Conservation (phyloP, 306 rosid species). For the Canavalia gladiata region DNA sequence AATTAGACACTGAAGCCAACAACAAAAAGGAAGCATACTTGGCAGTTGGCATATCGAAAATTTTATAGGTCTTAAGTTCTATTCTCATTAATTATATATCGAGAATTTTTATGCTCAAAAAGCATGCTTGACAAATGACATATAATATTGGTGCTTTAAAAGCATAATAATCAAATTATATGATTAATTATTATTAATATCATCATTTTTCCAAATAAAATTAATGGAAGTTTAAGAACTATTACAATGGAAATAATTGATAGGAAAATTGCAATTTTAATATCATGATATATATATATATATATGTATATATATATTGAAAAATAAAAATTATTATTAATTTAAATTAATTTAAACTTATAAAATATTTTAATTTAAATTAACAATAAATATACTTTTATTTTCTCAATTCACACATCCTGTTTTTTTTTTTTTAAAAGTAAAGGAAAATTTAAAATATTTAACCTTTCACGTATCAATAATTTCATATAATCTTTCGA, state of each 20-base stretch:
- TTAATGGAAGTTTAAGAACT: not conserved
- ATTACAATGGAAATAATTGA: not conserved
- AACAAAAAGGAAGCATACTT: not conserved
- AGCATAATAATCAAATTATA: not conserved
- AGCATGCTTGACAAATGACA: not conserved
- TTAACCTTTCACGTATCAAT: too few species aligned
- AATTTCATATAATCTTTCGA: too few species aligned
- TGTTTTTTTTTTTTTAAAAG: too few species aligned
- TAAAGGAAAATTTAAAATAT: too few species aligned
- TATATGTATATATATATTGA: too few species aligned
- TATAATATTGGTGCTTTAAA: not conserved
- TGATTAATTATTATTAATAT: not conserved
- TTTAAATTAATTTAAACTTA: not conserved
- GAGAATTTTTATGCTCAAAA: not conserved
- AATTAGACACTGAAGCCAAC: slow-evolving; percentile 22
- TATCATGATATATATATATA: not conserved
- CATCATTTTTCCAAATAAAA: slow-evolving; percentile 3
- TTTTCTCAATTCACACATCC: too few species aligned
- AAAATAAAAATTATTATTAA: not conserved
- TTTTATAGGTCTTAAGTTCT: slow-evolving; percentile 11
- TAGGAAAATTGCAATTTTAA: not conserved
- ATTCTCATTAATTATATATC: not conserved
- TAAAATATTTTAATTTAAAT: not conserved
- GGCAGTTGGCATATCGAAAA: slow-evolving; percentile 18
- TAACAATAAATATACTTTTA: not conserved